A percentile compares a stretch with the other conserved stretches of the same genome.
Evolutionary conservation across 352 stramenopile genomes (phyloP).

Genomic region (Phytophthora chlamydospora): DNA sequence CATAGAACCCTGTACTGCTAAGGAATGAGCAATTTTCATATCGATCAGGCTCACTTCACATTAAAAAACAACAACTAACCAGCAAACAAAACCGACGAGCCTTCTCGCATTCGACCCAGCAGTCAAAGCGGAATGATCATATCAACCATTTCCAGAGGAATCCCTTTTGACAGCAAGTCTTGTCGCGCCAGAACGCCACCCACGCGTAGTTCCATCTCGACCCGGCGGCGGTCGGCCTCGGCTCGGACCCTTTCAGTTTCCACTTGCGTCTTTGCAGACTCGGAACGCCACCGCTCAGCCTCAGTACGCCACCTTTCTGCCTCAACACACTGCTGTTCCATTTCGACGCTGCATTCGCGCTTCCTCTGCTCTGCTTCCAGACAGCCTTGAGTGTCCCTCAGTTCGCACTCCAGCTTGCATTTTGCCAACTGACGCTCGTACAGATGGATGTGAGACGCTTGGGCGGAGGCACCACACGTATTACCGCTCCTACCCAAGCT

Average conservation of each 20-base stretch:
- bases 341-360: neutral
- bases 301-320: neutral
- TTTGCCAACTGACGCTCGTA: neutral
- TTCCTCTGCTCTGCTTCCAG: slow-evolving; percentile 2
- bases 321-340: neutral
- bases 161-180: no score
- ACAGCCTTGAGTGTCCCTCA: neutral
- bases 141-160: no score
- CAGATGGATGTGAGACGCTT: neutral
- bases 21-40: no score
- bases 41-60: no score
- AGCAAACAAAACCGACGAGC: no score
- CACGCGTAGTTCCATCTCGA: neutral
- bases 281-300: neutral
- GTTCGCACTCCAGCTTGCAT: neutral
- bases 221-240: neutral
- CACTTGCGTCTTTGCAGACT: neutral
- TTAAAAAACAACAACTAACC: no score
- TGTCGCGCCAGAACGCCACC: neutral
- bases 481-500: no score
- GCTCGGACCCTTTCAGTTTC: neutral
- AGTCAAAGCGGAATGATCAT: no score
- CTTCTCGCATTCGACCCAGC: no score
- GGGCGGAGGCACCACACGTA: neutral
- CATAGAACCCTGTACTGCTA: no score